These are phyloP conservation scores for Leucocoprinus birnbaumii DNA, from an alignment of 768 basidiomycete genomes.

Conservation along the genomic window DNA sequence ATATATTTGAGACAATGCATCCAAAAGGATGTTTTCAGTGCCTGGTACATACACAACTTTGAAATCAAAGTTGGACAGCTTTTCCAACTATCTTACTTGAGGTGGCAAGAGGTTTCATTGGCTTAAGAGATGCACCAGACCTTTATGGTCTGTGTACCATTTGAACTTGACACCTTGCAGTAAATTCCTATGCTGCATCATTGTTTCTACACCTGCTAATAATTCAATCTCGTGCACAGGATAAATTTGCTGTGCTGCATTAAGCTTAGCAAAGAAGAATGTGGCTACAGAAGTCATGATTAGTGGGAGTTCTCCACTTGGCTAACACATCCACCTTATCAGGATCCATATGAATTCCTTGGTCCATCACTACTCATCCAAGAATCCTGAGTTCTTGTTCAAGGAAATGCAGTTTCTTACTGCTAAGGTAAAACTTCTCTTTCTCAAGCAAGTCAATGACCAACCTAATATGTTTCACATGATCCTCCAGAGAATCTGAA, in stretches of 20 bases:
- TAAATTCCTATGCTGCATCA: constrained; percentile 25
- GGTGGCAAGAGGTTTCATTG: constrained; percentile 29
- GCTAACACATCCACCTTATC: constrained; percentile 35
- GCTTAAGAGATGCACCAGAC: constrained; percentile 21
- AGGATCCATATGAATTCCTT: constrained; percentile 40
- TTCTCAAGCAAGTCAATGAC: constrained; percentile 24
- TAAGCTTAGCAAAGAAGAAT: constrained; percentile 35
- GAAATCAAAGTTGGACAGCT: constrained; percentile 19
- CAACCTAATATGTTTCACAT: constrained; percentile 23
- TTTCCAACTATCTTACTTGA: constrained; percentile 36
- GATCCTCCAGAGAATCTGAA: constrained; percentile 29
- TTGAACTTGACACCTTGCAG: constrained; percentile 26
- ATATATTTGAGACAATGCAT: constrained; percentile 25
- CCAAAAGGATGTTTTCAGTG: constrained; percentile 25
- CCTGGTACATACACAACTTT: constrained; percentile 16
- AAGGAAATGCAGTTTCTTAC: constrained; percentile 22
- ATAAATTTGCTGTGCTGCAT: constrained; percentile 34
- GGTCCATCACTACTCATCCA: constrained; percentile 24
- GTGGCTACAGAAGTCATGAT: constrained; percentile 24
- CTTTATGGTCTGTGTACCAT: constrained; percentile 28
- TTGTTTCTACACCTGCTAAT: constrained; percentile 30
- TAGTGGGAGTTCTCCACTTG: constrained; percentile 33
- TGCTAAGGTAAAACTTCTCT: constrained; percentile 25
- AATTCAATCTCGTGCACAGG: constrained; percentile 37
- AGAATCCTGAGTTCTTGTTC: constrained; percentile 15